Evolutionary conservation across 1,139 yeast species (phyloP).

Genomic region (Dujonia santamariae): DNA sequence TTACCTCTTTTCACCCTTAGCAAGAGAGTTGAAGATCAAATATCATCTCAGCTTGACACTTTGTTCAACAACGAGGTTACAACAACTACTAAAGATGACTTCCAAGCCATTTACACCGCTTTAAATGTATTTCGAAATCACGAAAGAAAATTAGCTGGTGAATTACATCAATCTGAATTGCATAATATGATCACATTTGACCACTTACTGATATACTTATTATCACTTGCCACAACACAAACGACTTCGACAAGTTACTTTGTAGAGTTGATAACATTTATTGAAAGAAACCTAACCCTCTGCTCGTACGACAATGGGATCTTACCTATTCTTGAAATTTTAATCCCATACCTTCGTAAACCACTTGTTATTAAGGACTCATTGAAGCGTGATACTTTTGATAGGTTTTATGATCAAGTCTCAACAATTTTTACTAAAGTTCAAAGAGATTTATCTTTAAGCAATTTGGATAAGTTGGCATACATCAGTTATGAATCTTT

Average conservation of each 20-base stretch:
- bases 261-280: constrained; percentile 2
- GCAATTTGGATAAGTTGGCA: constrained; percentile 26
- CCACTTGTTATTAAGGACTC: neutral
- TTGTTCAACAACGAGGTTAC: too few species aligned
- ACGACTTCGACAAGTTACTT: neutral
- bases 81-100: constrained; percentile 9
- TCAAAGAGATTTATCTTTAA: constrained; percentile 17
- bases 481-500: constrained; percentile 19
- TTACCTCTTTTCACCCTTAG: too few species aligned
- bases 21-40: too few species aligned
- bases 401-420: constrained; percentile 1
- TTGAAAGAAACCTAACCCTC: constrained; percentile 1
- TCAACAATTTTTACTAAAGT: constrained; percentile 7
- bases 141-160: constrained; percentile 13
- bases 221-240: constrained; percentile 6
- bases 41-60: too few species aligned
- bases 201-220: constrained; percentile 18
- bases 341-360: constrained; percentile 1
- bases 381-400: constrained; percentile 3
- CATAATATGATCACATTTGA: constrained; percentile 19
- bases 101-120: constrained; percentile 15
- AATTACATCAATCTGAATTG: constrained; percentile 13
- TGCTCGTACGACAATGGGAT: constrained; percentile 4
- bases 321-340: constrained; percentile 1
- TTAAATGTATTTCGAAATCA: constrained; percentile 20